Base-by-base conservation (phyloP, 257 asterid species). In the Fraxinus cuspidata region DNA sequence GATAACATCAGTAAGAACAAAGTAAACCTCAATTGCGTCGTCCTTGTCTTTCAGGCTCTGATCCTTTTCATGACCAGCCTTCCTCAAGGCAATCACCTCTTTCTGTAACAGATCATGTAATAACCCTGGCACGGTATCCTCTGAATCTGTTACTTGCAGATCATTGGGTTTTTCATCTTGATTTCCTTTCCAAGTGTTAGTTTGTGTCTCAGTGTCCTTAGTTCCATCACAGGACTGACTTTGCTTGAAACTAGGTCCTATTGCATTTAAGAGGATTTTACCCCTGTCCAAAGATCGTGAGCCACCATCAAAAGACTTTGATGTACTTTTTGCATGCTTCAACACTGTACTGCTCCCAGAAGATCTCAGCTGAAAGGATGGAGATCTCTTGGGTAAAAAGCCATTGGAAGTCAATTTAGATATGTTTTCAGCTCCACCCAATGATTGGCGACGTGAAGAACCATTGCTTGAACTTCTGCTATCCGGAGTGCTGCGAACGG, bases 281-380 rank as follows among this genome's bases (percentile, higher is more conserved):
- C 92, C 83, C 89, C 99, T 85, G 70, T 91, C 98, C 72, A 85
- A 64, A 77, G 99, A 90, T 79, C 99, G 81, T 68, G 99, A 91
- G 63, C 98, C 98, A 77, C 98, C 99, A 84, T 95, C 99, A 82
- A 95, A 95, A 29, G 99, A 95, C 87, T 91, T 95, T 25, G 99
- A 95, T 82, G 99, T 89, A 76, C 97, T 97, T 87, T 95, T 95
- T 37, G 99, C 99, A 83, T 93, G 93, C 87, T 93, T 95, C 87
- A 93, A 84, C 71, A 95, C 93, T 37, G 97, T 69, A 87, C 98
- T 92, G 85, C 93, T 90, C 63, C 96, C 92, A 74, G 96, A 89
- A 65, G 99, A 95, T 84, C 98, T 93, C 78, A 89, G 53, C 81
- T 90, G 96, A 81, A 93, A 91, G 71, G 99, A 95, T 63, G 97